Evolutionary conservation across 441 rosid species (phyloP).

Genomic region (Corymbia calophylla): DNA sequence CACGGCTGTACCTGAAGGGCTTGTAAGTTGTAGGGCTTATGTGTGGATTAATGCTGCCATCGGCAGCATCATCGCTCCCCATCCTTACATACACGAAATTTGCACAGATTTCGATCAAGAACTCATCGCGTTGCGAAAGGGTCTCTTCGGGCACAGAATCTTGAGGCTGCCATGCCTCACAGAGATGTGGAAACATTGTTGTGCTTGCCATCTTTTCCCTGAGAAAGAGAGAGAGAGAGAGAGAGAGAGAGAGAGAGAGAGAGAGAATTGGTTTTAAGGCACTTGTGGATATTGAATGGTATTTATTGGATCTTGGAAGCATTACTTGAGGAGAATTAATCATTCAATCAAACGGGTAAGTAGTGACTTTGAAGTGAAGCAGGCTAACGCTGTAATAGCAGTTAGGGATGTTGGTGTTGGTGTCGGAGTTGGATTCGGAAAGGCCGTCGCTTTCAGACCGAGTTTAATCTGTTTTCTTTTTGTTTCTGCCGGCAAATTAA

Average conservation of each 20-base stretch:
- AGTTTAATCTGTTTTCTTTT: not conserved
- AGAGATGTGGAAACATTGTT: not conserved
- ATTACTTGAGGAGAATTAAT: not conserved
- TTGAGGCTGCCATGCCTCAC: conserved; percentile 5
- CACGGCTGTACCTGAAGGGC: conserved; percentile 1
- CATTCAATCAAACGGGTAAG: not conserved
- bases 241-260: not conserved
- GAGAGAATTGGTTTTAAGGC: not conserved
- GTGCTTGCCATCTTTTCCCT: not conserved
- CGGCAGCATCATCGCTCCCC: not conserved
- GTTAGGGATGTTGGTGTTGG: not conserved
- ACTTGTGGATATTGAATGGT: not conserved
- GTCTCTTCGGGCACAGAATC: not conserved
- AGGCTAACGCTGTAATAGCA: not conserved
- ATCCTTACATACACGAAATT: not conserved
- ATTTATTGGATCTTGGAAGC: not conserved
- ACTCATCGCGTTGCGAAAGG: not conserved
- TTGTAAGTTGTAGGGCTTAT: conserved; percentile 2
- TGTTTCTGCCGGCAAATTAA: not conserved
- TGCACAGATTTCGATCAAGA: not conserved
- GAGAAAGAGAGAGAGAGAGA: not conserved
- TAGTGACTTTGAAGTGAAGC: conserved; percentile 1
- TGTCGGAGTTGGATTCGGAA: not conserved
- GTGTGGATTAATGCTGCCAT: not conserved
- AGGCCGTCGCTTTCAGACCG: not conserved